Percentiles rank a stretch among this genome's conserved stretches.
These are phyloP conservation scores for Metschnikowia henanensis DNA, from an alignment of 805 yeast species.

Conservation along the genomic window DNA sequence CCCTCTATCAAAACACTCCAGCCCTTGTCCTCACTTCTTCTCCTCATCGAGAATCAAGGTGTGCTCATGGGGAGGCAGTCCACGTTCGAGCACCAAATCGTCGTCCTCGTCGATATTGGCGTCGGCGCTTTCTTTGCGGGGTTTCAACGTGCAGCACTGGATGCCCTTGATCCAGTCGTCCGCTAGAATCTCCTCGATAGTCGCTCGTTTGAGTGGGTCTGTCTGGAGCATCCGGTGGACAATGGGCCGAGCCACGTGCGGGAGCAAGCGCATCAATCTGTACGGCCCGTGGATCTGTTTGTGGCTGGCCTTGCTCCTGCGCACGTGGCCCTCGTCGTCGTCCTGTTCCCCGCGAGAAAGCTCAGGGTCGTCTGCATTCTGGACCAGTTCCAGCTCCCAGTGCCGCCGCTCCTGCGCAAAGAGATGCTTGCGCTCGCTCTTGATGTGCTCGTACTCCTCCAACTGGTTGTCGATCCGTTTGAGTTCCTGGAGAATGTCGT, in stretches of 20 bases:
- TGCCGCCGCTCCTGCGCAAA: conserved; percentile 23
- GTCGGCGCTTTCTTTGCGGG: conserved; percentile 22
- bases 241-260: conserved; percentile 81
- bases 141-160: conserved; percentile 54
- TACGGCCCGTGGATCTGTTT: conserved; percentile 81
- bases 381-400: conserved; percentile 9
- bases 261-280: conserved; percentile 74
- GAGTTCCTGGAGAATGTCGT: conserved; percentile 33
- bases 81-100: conserved; percentile 33
- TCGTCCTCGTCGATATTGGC: conserved; percentile 38
- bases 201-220: conserved; percentile 62
- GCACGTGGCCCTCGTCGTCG: conserved; percentile 8
- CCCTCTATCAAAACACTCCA: background rate
- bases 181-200: conserved; percentile 59
- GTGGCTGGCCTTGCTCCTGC: conserved; percentile 38
- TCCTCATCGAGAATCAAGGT: conserved; percentile 30
- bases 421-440: conserved; percentile 34
- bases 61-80: conserved; percentile 41
- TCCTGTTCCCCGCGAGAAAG: background rate
- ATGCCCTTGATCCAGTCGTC: conserved; percentile 75
- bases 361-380: conserved; percentile 2
- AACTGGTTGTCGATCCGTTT: conserved; percentile 37
- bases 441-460: conserved; percentile 37
- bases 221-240: conserved; percentile 63
- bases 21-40: background rate